Percentiles rank a stretch among this genome's conserved stretches.
phyloP scores from a whole-genome alignment of 2,329 filamentous ascomycete genomes.

The Sclerotinia sclerotiorum region DNA sequence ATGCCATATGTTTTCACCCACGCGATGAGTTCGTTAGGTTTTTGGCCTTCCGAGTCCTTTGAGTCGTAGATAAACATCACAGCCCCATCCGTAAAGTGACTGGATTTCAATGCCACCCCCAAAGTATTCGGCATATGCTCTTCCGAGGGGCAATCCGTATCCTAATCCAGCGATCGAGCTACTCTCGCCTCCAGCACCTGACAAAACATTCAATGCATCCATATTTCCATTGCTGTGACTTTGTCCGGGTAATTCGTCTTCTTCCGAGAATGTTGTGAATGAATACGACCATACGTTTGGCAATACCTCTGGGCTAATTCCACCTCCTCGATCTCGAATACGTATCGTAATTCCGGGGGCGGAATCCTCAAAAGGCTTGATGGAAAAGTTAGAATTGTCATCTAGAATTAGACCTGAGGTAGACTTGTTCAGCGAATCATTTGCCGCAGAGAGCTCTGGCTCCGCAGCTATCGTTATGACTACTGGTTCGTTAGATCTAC shows the following conservation, averaged over 20 bases:
- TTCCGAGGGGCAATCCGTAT: slow-evolving; percentile 85
- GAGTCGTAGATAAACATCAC: slow-evolving; percentile 64
- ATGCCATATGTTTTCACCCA: neutral
- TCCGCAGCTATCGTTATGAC: slow-evolving; percentile 88
- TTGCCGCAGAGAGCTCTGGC: slow-evolving; percentile 30
- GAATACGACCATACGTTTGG: slow-evolving; percentile 95
- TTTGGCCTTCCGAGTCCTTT: slow-evolving; percentile 38
- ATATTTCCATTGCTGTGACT: slow-evolving; percentile 48
- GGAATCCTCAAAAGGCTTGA: slow-evolving; percentile 60
- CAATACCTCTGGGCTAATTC: slow-evolving; percentile 80
- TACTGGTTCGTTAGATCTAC: slow-evolving; percentile 76
- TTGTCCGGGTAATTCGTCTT: slow-evolving; percentile 48
- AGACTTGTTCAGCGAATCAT: neutral
- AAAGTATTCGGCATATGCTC: slow-evolving; percentile 97
- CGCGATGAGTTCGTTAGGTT: slow-evolving; percentile 18
- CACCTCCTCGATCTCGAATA: slow-evolving; percentile 92
- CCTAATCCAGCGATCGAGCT: slow-evolving; percentile 90
- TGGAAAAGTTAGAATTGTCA: slow-evolving; percentile 40
- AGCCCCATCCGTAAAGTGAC: slow-evolving; percentile 89
- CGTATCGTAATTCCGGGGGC: slow-evolving; percentile 89
- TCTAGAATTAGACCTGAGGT: neutral
- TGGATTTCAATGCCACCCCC: slow-evolving; percentile 94
- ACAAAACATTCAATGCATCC: slow-evolving; percentile 74
- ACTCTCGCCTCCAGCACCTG: slow-evolving; percentile 66
- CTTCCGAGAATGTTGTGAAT: slow-evolving; percentile 87